phyloP scores from a whole-genome alignment of 2,329 filamentous ascomycete genomes.

The Beauveria australis region DNA sequence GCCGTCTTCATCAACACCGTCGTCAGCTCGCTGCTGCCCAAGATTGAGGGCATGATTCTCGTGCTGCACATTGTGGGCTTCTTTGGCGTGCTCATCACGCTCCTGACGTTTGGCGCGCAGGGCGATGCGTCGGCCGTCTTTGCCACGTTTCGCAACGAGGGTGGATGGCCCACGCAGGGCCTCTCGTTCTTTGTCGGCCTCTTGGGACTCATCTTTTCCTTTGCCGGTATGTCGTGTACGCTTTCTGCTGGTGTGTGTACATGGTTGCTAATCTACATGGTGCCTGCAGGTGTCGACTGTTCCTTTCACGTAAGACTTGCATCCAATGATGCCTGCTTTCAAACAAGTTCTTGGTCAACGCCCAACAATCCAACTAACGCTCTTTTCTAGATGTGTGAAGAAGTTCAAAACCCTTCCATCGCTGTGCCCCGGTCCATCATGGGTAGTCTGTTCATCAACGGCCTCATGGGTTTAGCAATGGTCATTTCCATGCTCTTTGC shows the following conservation, averaged over 20 bases:
- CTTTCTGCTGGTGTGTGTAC: not conserved
- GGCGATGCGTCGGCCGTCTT: constrained; percentile 22
- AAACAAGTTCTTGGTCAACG: not conserved
- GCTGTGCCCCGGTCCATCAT: constrained; percentile 45
- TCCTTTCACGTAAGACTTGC: constrained; percentile 2
- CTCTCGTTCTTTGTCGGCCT: constrained; percentile 5
- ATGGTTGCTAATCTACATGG: not conserved
- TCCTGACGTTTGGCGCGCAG: constrained; percentile 23
- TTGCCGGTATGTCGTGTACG: not conserved
- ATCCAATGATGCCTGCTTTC: too few relatives aligned
- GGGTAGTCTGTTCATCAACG: constrained; percentile 40
- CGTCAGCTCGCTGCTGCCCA: constrained; percentile 21
- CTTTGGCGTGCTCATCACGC: constrained; percentile 31
- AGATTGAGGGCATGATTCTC: constrained; percentile 33
- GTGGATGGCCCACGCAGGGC: constrained; percentile 5
- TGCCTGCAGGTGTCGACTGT: constrained; percentile 1
- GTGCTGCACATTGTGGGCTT: constrained; percentile 37
- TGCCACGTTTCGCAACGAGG: constrained; percentile 4
- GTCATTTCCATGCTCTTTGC: constrained; percentile 48
- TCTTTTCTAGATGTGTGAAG: constrained; percentile 34
- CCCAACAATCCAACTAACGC: not conserved
- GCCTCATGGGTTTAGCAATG: constrained; percentile 45
- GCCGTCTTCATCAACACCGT: constrained; percentile 32
- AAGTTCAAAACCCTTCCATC: constrained; percentile 38
- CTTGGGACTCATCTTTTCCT: not conserved